Conservation (phyloP, 2,329 filamentous ascomycete species). For the Phoma herbarum region DNA sequence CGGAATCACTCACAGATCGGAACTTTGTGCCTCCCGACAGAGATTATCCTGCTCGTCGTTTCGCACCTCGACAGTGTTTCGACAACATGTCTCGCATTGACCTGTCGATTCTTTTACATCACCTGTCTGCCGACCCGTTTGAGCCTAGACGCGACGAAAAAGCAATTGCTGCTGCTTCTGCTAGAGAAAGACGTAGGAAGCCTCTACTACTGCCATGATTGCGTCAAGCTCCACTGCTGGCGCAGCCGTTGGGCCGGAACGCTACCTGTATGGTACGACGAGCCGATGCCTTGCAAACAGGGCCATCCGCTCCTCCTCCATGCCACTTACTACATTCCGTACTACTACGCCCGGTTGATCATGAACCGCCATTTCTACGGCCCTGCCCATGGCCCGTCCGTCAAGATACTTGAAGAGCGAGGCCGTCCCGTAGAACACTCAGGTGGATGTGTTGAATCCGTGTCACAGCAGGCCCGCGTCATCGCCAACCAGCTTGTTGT, state of each 20-base stretch:
- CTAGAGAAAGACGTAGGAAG: conserved; percentile 26
- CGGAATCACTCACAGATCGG: too few relatives aligned
- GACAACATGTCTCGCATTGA: conserved; percentile 27
- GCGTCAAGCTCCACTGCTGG: conserved; percentile 33
- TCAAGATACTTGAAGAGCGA: conserved; percentile 18
- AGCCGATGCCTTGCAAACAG: conserved; percentile 10
- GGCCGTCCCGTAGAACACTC: too few relatives aligned
- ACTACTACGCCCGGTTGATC: conserved; percentile 29
- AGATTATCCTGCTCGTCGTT: conserved; percentile 30
- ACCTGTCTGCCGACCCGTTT: conserved; percentile 20
- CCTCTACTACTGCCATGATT: conserved; percentile 31
- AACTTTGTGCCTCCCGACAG: conserved; percentile 18
- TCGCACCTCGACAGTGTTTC: conserved; percentile 23
- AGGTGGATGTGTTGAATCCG: conserved; percentile 6
- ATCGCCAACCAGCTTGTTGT: conserved; percentile 28
- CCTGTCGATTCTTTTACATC: conserved; percentile 24
- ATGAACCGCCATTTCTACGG: conserved; percentile 36
- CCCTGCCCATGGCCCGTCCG: conserved; percentile 23
- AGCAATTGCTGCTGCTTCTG: conserved; percentile 26
- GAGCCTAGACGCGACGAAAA: conserved; percentile 15
- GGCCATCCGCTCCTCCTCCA: neutral
- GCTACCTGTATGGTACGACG: conserved; percentile 5
- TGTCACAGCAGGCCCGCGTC: conserved; percentile 26
- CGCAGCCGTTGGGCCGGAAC: conserved; percentile 24
- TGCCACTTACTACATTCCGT: conserved; percentile 14